phyloP scores from a whole-genome alignment of 2,329 filamentous ascomycete species.

The Venturia effusa region DNA sequence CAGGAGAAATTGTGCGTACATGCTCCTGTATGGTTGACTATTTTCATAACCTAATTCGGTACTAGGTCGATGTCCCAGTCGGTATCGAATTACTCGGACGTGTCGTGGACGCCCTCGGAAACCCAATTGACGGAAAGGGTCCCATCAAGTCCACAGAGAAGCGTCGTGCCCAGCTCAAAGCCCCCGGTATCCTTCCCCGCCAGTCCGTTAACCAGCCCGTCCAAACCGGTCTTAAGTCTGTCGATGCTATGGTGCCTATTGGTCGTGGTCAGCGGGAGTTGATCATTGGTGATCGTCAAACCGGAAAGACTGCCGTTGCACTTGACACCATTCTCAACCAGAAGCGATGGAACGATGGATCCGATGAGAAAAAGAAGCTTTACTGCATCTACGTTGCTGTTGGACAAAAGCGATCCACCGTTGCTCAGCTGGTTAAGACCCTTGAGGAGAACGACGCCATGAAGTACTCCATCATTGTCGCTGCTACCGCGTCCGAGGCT shows the following conservation, averaged over 20 bases:
- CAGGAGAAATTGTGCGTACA: constrained; percentile 85
- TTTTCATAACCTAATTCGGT: constrained; percentile 17
- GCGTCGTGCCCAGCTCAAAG: constrained; percentile 97
- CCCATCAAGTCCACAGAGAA: constrained; percentile 85
- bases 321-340: constrained; percentile 99
- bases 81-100: constrained; percentile 87
- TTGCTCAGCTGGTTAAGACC: constrained; percentile 98
- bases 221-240: constrained; percentile 97
- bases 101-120: constrained; percentile 96
- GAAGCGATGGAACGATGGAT: constrained; percentile 86
- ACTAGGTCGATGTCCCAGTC: constrained; percentile 89
- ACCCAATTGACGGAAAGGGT: constrained; percentile 99
- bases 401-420: constrained; percentile 98
- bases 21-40: neutral
- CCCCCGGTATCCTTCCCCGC: constrained; percentile 94
- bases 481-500: constrained; percentile 94
- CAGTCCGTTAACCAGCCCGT: constrained; percentile 96
- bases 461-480: constrained; percentile 91
- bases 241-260: constrained; percentile 99
- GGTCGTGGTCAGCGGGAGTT: constrained; percentile 99
- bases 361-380: constrained; percentile 94
- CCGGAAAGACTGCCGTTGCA: constrained; percentile 97
- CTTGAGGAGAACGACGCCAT: constrained; percentile 99
- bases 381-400: constrained; percentile 99
- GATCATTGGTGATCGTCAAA: constrained; percentile 99